Base-by-base conservation (phyloP, 2,329 filamentous ascomycete species). In the Cyphellophora europaea region DNA sequence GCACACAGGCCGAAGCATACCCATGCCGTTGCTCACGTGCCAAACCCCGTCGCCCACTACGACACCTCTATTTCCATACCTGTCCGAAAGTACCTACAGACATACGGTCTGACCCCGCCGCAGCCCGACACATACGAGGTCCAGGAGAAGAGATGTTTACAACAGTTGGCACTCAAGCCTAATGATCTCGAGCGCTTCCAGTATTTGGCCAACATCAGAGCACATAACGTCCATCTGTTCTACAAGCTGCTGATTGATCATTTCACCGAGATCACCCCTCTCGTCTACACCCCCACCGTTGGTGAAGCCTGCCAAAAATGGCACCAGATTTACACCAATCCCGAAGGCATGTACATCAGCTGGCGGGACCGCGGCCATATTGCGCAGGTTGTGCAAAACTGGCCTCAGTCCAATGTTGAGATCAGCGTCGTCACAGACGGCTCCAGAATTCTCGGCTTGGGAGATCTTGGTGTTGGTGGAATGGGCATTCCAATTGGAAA, bases 401-500 rank as follows among this genome's bases (percentile, higher is more conserved):
- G 91, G 91, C 87, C 86, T 17, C 81, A 91, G 59, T 64, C 72
- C 46, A 77, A 86, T 47, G 89, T 93, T 19, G 86, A 95, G 61
- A 98, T 98, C 56, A 93, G 87, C 54, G 88, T 94, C 57, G 80
- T 98, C 50, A 96, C 91, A 11, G 91, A 98, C 58, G 91, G 91
- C 42, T 95, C 88, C 32, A 82, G 91, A 48, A 95, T 80, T 79
- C 59, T 78, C 39, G 89, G 91, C 54, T 77, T 98, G 23, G 91
- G 91, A 50, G 91, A 98, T 62, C 74, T 96, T 38, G 91, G 91
- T 49, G 80, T 98, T 48, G 95, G 95, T 61, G 91, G 91, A 54
- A 93, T 96, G 69, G 91, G 91, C 48, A 98, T 98, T 61, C 87
- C 91, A 43, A 89, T 98, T 49, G 91, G 91, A 55, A 98, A 98